A percentile compares a stretch with the other conserved stretches of the same genome.
Evolutionary conservation across 148 eudicot genomes (phyloP).

Genomic region (Dysphania ambrosioides): DNA sequence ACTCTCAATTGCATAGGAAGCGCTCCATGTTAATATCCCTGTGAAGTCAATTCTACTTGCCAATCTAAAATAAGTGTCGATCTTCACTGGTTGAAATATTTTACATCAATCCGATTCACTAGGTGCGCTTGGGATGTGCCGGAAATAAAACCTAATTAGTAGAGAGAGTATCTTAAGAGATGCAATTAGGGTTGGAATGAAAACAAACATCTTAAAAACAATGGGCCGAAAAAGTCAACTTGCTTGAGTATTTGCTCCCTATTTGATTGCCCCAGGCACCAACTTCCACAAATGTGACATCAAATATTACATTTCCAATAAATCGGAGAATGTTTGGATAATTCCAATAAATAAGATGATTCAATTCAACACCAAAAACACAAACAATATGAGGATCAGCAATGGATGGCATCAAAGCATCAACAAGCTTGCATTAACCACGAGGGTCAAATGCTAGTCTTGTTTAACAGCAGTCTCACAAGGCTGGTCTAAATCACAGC

Average conservation of each 20-base stretch:
- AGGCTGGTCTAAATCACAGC: constrained; percentile 25
- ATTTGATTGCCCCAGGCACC: not conserved
- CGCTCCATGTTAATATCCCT: not conserved
- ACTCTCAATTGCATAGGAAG: not conserved
- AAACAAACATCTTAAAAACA: not conserved
- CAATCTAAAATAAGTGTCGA: too few species aligned
- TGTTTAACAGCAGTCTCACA: constrained; percentile 5
- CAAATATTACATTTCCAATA: not conserved
- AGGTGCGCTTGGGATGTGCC: too few species aligned
- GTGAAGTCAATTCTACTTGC: not conserved
- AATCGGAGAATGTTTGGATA: not conserved
- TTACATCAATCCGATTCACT: not conserved
- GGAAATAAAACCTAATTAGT: not conserved
- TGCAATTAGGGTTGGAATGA: not conserved
- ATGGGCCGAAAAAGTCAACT: not conserved
- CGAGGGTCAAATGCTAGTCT: not conserved
- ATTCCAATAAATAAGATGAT: not conserved
- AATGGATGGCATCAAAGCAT: not conserved
- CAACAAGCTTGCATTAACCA: not conserved
- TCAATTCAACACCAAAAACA: not conserved
- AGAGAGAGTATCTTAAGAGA: not conserved
- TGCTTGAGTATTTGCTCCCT: not conserved
- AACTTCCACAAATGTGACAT: not conserved
- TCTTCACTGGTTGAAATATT: too few species aligned
- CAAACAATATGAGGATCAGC: not conserved